Base-by-base conservation (phyloP, 1,284 basidiomycete genomes). In the Porodaedalea pini region DNA sequence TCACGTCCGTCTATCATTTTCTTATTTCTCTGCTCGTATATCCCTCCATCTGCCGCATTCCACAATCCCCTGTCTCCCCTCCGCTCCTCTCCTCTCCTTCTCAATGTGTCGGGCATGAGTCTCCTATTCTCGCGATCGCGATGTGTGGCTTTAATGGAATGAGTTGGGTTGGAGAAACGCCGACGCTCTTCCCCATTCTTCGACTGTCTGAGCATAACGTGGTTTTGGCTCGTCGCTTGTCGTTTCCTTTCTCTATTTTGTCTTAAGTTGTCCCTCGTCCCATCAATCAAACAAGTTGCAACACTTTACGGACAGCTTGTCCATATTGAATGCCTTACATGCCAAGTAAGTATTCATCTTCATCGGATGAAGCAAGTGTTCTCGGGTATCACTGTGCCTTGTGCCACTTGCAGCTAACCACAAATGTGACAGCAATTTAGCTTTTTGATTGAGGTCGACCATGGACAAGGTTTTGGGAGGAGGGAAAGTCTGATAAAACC, bases 141-240 rank as follows among this genome's bases (percentile, higher is more conserved):
- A 32, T 41, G 37, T 56, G 54, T 47, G 47, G 54, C 47, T 45
- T 48, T 56, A 51, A 51, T 52, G 56, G 56, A 57, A 51, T 51
- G 56, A 51, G 49, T 27, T 57, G 39, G 40, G 31, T 21, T 25
- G 37, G 39, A 37, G 39, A n/a, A 25, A 29, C n/a, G 27, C 34
- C 27, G 17, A 23, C 44, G 32, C 19, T 27, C 53, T 45, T 47
- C 32, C 44, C 29, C 29, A 17, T 23, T 55, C 21, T 27, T 51
- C 40, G 37, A 34, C 36, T 34, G n/a, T 57, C 37, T 44, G 48
- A 51, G 25, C 34, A 23, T 31, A 48, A 37, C 27, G 23, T 27
- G 15, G 32, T 25, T 55, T 56, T 36, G 45, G 45, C 37, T 56
- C 40, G 43, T 57, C 37, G 34, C 19, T 57, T 45, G 36, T 51